These are phyloP conservation scores for Plasmodium berghei DNA, from an alignment of 169 alveolate species.

Conservation along the genomic window DNA sequence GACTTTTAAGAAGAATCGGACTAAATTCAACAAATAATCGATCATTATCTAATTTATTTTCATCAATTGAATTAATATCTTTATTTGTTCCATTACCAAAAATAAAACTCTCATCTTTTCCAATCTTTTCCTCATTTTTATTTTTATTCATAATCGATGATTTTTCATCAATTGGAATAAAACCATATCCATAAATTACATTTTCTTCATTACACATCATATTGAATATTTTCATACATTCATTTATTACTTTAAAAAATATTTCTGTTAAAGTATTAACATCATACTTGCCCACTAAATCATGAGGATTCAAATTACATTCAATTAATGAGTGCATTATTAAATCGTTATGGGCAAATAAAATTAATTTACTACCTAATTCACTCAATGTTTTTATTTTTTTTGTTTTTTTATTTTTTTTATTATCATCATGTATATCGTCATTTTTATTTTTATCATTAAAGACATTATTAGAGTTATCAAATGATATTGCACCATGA, in stretches of 20 bases:
- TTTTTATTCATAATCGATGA: not conserved
- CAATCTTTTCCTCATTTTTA: not conserved
- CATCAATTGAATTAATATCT: not conserved
- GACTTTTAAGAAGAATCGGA: conserved; percentile 42
- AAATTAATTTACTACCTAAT: conserved; percentile 44
- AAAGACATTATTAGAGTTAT: not conserved
- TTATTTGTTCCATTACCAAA: not conserved
- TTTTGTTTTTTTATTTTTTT: conserved; percentile 43
- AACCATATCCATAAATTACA: conserved; percentile 47
- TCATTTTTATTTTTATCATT: conserved; percentile 1
- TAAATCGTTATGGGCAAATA: conserved; percentile 60
- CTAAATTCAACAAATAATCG: conserved; percentile 19
- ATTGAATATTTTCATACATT: conserved; percentile 24
- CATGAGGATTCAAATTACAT: conserved; percentile 28
- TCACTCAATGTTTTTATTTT: conserved; percentile 34
- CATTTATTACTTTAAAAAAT: conserved; percentile 39
- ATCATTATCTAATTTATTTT: conserved; percentile 11
- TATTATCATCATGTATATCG: conserved; percentile 31
- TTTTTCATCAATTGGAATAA: conserved; percentile 9
- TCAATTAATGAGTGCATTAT: conserved; percentile 49
- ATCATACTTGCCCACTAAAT: conserved; percentile 17
- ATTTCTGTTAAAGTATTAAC: conserved; percentile 12
- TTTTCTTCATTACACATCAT: conserved; percentile 32
- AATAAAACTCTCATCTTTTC: not conserved
- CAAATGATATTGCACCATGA: not conserved